Percentiles rank a stretch among this genome's conserved stretches.
Conservation (phyloP, 1,284 basidiomycete species). For the Pseudozyma pruni region DNA sequence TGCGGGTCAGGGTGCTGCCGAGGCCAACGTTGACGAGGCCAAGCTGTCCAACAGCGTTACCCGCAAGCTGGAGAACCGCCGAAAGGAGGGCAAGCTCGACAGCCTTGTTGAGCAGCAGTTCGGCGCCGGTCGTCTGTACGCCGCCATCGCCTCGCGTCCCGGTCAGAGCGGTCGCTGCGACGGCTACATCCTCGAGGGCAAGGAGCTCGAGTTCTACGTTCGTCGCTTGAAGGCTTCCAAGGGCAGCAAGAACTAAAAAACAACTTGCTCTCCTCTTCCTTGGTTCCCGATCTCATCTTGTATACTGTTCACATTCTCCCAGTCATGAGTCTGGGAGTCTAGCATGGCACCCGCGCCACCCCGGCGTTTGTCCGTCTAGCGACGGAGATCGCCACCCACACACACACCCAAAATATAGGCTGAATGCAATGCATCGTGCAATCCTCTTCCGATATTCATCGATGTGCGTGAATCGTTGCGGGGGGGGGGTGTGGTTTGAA, state of each 20-base stretch:
- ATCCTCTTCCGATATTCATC: neutral
- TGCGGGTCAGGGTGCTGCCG: slow-evolving; percentile 56
- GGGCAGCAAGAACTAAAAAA: slow-evolving; percentile 56
- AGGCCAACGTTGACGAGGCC: slow-evolving; percentile 52
- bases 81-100: slow-evolving; percentile 65
- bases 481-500: no score
- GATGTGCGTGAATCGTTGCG: no score
- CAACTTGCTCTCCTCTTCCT: neutral
- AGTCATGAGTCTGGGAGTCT: no score
- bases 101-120: slow-evolving; percentile 67
- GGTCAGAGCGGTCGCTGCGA: slow-evolving; percentile 66
- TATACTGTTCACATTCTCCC: neutral
- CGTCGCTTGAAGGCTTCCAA: slow-evolving; percentile 62
- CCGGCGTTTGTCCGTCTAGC: no score
- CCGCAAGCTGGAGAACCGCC: slow-evolving; percentile 61
- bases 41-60: slow-evolving; percentile 62
- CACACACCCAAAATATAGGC: slow-evolving; percentile 7
- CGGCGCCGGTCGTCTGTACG: slow-evolving; percentile 66
- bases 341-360: no score
- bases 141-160: slow-evolving; percentile 64
- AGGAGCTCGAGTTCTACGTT: slow-evolving; percentile 67
- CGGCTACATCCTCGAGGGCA: slow-evolving; percentile 67
- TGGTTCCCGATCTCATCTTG: neutral
- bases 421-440: slow-evolving; percentile 8
- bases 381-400: no score